Conservation (phyloP, 768 basidiomycete genomes). For the Russula sp. region DNA sequence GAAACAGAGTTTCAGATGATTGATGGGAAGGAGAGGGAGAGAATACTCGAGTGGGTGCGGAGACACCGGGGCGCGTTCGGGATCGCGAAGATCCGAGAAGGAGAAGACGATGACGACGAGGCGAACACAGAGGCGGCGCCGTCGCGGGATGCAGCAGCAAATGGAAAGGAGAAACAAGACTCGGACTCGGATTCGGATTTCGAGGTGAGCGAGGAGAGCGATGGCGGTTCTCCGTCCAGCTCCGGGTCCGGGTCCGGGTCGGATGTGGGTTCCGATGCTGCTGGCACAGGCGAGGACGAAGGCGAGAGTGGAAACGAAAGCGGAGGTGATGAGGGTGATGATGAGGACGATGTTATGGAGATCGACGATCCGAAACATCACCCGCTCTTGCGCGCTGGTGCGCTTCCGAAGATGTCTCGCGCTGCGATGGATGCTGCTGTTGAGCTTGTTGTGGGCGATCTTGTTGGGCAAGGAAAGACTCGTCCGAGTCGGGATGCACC, state of each 20-base stretch:
- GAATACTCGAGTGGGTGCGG: slow-evolving; percentile 64
- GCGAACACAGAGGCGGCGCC: not conserved
- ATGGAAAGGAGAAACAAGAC: slow-evolving; percentile 14
- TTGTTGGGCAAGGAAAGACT: slow-evolving; percentile 6
- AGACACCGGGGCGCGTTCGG: slow-evolving; percentile 58
- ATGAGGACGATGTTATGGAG: slow-evolving; percentile 41
- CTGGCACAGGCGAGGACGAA: slow-evolving; percentile 29
- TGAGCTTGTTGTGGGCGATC: slow-evolving; percentile 24
- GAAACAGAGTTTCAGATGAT: slow-evolving; percentile 72
- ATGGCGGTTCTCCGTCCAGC: slow-evolving; percentile 40
- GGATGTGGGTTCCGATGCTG: not conserved
- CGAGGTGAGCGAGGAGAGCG: slow-evolving; percentile 35
- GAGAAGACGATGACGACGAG: not conserved
- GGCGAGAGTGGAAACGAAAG: slow-evolving; percentile 28
- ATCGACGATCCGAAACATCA: slow-evolving; percentile 52
- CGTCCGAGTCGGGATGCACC: not conserved
- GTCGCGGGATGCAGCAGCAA: not conserved
- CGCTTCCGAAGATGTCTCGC: slow-evolving; percentile 28
- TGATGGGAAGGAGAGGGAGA: slow-evolving; percentile 64
- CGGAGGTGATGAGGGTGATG: slow-evolving; percentile 37
- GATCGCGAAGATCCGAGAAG: slow-evolving; percentile 18
- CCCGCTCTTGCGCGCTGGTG: slow-evolving; percentile 29
- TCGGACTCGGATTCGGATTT: slow-evolving; percentile 28
- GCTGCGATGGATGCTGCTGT: slow-evolving; percentile 28
- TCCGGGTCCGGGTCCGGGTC: slow-evolving; percentile 11